phyloP scores from a whole-genome alignment of 1,284 basidiomycete species.

The Cronartium quercuum region DNA sequence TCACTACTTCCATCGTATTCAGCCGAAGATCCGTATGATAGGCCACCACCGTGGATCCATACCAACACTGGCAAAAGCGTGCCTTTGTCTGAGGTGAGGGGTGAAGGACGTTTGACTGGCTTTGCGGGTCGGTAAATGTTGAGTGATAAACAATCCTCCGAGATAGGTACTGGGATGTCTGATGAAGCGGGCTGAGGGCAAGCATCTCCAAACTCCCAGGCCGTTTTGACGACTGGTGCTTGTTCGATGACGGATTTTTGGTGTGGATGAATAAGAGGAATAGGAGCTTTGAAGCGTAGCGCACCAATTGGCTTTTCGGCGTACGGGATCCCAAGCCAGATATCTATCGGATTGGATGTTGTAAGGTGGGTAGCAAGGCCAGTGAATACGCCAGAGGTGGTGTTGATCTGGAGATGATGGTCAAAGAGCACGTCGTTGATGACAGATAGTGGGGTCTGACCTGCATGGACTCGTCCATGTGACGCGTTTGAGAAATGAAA shows the following conservation, averaged over 20 bases:
- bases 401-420: background rate
- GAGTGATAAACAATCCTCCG: conserved; percentile 56
- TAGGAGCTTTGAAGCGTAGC: conserved; percentile 60
- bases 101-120: background rate
- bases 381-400: conserved; percentile 17
- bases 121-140: conserved; percentile 52
- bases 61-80: conserved; percentile 57
- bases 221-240: conserved; percentile 51
- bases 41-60: conserved; percentile 61
- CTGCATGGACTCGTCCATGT: background rate
- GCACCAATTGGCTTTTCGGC: conserved; percentile 58
- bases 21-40: conserved; percentile 43
- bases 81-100: background rate
- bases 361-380: conserved; percentile 8
- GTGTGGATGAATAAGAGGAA: conserved; percentile 53
- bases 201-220: conserved; percentile 56
- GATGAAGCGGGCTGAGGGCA: conserved; percentile 56
- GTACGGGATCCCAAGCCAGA: conserved; percentile 64
- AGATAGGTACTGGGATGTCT: conserved; percentile 59
- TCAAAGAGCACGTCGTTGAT: background rate
- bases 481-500: too few relatives aligned
- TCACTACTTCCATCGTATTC: conserved; percentile 48
- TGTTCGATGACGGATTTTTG: conserved; percentile 41
- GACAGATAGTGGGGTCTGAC: background rate
- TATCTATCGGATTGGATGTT: conserved; percentile 56